Conservation (phyloP, 2,329 filamentous ascomycete genomes). For the Monilinia fructicola region DNA sequence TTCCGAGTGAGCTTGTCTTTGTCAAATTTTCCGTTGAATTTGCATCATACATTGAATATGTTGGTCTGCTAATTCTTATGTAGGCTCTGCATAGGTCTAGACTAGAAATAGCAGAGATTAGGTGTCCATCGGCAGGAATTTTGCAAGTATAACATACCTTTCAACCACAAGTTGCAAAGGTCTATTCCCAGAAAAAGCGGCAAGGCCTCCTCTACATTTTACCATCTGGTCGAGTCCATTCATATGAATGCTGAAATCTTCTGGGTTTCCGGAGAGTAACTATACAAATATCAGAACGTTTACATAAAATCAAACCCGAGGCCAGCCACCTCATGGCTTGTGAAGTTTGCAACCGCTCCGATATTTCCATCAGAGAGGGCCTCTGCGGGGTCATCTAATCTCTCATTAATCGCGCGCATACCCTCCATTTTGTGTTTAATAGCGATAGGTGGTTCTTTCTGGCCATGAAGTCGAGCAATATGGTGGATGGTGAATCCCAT, state of each 20-base stretch:
- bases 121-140: neutral
- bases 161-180: constrained; percentile 10
- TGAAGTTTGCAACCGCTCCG: constrained; percentile 16
- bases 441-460: neutral
- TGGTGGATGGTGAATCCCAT: constrained; percentile 7
- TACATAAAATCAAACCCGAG: neutral
- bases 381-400: neutral
- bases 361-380: constrained; percentile 10
- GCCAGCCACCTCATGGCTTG: constrained; percentile 1
- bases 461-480: constrained; percentile 12
- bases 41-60: constrained; percentile 9
- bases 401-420: constrained; percentile 12
- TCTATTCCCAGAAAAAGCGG: neutral
- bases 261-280: constrained; percentile 1
- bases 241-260: constrained; percentile 15
- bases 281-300: neutral
- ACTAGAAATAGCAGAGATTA: neutral
- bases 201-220: neutral
- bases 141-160: neutral
- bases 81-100: constrained; percentile 18
- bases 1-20: neutral
- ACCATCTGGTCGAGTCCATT: constrained; percentile 3
- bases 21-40: neutral
- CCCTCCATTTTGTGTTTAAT: neutral
- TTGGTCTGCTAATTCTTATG: constrained; percentile 10